phyloP scores from a whole-genome alignment of 345 rosid genomes.

The Syzygium jambos region DNA sequence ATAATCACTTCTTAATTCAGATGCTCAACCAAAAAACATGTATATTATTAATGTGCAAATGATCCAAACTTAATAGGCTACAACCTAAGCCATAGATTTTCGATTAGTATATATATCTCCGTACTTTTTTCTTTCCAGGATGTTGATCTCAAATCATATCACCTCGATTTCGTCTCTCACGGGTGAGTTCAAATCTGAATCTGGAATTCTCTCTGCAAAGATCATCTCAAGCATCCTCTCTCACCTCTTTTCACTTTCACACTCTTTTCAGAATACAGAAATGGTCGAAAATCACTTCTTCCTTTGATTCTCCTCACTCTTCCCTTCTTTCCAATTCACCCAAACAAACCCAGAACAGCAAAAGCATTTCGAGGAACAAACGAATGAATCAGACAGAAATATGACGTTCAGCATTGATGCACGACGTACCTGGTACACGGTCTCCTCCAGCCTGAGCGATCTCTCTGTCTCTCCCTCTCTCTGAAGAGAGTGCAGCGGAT shows the following conservation, averaged over 20 bases:
- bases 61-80: background rate
- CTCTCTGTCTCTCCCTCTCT: background rate
- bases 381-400: background rate
- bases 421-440: conserved; percentile 1
- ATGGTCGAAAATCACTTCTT: background rate
- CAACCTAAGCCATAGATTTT: background rate
- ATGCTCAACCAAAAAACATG: too few species aligned
- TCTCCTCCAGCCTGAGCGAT: conserved; percentile 5
- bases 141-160: background rate
- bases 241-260: background rate
- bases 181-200: background rate
- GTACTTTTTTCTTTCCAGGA: background rate
- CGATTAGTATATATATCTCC: background rate
- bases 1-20: too few species aligned
- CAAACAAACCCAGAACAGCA: background rate
- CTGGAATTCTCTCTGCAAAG: background rate
- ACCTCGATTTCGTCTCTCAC: background rate
- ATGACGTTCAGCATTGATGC: background rate
- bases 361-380: background rate
- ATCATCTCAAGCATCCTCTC: background rate
- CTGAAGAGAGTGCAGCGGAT: background rate
- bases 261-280: background rate
- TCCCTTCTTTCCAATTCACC: background rate
- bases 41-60: background rate
- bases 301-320: background rate